Conservation (phyloP, 805 yeast species). For the Pichia cabralensis region DNA sequence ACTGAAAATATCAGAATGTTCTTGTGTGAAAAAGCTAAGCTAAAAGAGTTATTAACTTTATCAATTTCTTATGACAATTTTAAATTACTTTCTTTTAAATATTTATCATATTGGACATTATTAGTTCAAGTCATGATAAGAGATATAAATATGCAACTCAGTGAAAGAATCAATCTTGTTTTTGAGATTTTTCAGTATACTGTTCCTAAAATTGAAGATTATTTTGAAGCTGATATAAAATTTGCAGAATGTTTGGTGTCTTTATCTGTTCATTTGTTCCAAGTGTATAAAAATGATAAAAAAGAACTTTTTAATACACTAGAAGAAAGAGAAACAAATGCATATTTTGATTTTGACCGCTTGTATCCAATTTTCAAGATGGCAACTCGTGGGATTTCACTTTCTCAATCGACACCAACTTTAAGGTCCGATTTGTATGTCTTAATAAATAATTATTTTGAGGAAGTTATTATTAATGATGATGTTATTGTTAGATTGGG, state of each 20-base stretch:
- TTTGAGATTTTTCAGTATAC: conserved; percentile 67
- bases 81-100: conserved; percentile 43
- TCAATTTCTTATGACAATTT: conserved; percentile 37
- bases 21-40: conserved; percentile 15
- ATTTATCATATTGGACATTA: conserved; percentile 77
- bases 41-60: conserved; percentile 34
- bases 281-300: conserved; percentile 43
- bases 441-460: conserved; percentile 55
- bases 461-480: conserved; percentile 35
- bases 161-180: conserved; percentile 50
- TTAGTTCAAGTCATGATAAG: conserved; percentile 63
- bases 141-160: conserved; percentile 36
- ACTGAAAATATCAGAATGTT: conserved; percentile 13
- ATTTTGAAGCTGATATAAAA: conserved; percentile 51
- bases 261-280: conserved; percentile 60
- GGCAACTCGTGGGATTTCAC: conserved; percentile 61
- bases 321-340: conserved; percentile 24
- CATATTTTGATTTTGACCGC: conserved; percentile 35
- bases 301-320: conserved; percentile 13
- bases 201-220: conserved; percentile 68
- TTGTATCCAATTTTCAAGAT: conserved; percentile 63
- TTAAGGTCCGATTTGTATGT: conserved; percentile 76
- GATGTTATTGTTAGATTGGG: conserved; percentile 37
- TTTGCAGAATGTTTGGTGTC: conserved; percentile 74
- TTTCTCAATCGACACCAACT: conserved; percentile 55